Evolutionary conservation across 345 rosid genomes (phyloP).

Genomic region (Syzygium aqueum): DNA sequence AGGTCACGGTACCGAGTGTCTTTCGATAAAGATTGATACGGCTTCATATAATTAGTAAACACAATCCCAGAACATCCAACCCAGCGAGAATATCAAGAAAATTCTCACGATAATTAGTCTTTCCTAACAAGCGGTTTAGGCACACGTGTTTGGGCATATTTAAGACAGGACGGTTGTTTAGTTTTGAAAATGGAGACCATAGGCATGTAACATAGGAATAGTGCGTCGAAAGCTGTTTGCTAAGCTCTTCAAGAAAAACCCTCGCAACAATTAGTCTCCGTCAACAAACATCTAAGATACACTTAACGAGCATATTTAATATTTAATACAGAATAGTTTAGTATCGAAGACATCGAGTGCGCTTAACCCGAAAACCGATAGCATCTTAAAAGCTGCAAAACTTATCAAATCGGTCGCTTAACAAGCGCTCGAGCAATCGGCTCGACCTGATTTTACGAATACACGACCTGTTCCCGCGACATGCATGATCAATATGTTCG

Average conservation of each 20-base stretch:
- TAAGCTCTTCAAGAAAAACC: accelerated
- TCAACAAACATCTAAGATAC: accelerated
- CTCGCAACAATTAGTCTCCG: accelerated
- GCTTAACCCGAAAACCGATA: accelerated
- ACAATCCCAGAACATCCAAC: not conserved
- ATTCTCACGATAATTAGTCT: not conserved
- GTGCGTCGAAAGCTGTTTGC: no score
- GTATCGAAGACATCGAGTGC: not conserved
- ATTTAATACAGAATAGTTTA: not conserved
- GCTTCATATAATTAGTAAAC: not conserved
- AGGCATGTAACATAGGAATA: accelerated
- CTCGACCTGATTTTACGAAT: no score
- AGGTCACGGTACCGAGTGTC: not conserved
- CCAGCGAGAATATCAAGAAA: no score
- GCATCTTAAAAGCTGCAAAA: no score
- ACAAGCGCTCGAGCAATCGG: not conserved
- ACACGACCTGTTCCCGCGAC: no score
- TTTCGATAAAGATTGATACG: not conserved
- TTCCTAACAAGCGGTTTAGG: not conserved
- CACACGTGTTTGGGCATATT: accelerated
- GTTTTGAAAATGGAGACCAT: not conserved
- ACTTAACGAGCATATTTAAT: not conserved
- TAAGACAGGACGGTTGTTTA: not conserved
- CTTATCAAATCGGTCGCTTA: no score
- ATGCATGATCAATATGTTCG: no score